Evolutionary conservation across 176 grass and related monocot genomes (phyloP), one percentile per base, ranked within the genome.

Genomic region (Sorghum bicolor): DNA sequence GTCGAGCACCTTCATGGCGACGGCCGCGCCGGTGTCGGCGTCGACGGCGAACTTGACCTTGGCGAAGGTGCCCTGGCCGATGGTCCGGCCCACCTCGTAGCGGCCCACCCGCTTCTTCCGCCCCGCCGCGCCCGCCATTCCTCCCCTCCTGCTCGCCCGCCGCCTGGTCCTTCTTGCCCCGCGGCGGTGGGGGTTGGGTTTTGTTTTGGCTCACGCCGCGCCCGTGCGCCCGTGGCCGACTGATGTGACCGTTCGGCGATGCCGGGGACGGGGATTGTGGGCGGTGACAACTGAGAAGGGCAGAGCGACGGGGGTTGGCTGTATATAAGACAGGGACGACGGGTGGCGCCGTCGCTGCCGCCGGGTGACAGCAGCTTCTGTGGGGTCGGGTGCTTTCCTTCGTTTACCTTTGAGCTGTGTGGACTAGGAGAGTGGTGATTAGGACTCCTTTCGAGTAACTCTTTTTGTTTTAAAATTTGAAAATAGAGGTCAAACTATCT

Each of bases 21-120:
- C 96, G 78, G 74, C 75, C n/a, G 63, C 66, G 32, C 85, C 82
- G 8, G 89, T 92, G 67, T 96, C 96, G 16, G 80, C 57, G 77
- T 99, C 83, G 25, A 99, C 85, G 25, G 93, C 96, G 86, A 92
- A 89, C 87, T 96, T 95, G 22, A 99, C 96, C 93, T 99, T 96
- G 87, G 96, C 89, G 76, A 99, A 99, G 62, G 89, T 87, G 7
- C 96, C 96, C 74, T 99, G 77, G 16, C 96, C 96, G 67, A 99
- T 94, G 77, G 96, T 99, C 83, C 89, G 80, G 41, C 93, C 96
- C 43, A 98, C 87, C 78, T 95, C 89, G 85, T 98, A 98, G 87
- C 89, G 84, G 29, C 93, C 93, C 34, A 96, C 96, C 30, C 55
- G 87, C 83, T 89, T 99, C 87, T 77, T 80, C 68, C 83, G 71